A percentile compares a stretch with the other conserved stretches of the same genome.
Conservation (phyloP, 1,284 basidiomycete genomes). For the Boletellus deceptivus region DNA sequence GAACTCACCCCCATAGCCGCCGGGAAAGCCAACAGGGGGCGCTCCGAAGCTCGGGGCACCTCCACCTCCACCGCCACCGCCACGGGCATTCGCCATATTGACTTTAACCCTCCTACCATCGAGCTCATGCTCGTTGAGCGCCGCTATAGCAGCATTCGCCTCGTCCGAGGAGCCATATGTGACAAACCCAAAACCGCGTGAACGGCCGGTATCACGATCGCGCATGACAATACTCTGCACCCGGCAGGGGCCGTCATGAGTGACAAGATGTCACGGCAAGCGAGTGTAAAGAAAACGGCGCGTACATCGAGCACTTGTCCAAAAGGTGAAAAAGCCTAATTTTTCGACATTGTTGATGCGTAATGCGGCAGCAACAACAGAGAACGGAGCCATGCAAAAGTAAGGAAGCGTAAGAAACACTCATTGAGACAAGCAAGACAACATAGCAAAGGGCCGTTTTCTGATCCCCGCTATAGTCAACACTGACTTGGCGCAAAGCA, state of each 20-base stretch:
- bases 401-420: slow-evolving; percentile 29
- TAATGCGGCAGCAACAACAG: slow-evolving; percentile 31
- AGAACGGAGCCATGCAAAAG: slow-evolving; percentile 34
- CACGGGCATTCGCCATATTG: slow-evolving; percentile 90
- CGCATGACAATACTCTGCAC: slow-evolving; percentile 92
- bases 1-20: slow-evolving; percentile 20
- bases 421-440: slow-evolving; percentile 29
- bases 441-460: slow-evolving; percentile 39
- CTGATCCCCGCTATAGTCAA: slow-evolving; percentile 39
- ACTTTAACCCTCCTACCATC: slow-evolving; percentile 93
- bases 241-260: slow-evolving; percentile 5
- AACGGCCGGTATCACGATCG: slow-evolving; percentile 95
- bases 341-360: slow-evolving; percentile 27
- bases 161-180: slow-evolving; percentile 65
- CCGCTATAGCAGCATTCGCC: slow-evolving; percentile 77
- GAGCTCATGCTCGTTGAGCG: slow-evolving; percentile 89
- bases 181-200: slow-evolving; percentile 96
- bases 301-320: slow-evolving; percentile 78
- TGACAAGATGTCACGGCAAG: slow-evolving; percentile 11
- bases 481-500: slow-evolving; percentile 79
- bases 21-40: slow-evolving; percentile 25
- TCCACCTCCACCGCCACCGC: slow-evolving; percentile 45
- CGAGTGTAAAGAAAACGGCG: slow-evolving; percentile 41
- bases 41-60: slow-evolving; percentile 20
- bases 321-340: slow-evolving; percentile 69